phyloP scores from a whole-genome alignment of 257 asterid genomes.

The Fraxinus quadrangulata region DNA sequence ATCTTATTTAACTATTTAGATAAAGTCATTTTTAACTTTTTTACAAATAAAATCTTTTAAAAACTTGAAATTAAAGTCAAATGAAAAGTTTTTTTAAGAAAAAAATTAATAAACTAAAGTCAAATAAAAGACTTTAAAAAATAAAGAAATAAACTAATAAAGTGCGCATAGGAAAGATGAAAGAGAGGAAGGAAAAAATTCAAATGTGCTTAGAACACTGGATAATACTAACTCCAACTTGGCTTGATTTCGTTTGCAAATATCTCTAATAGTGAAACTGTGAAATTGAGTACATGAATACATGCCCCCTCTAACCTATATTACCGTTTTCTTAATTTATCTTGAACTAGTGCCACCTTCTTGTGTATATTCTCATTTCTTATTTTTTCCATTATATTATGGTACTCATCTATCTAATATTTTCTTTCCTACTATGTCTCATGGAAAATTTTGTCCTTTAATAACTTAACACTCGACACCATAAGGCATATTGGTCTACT shows the following conservation, averaged over 20 bases:
- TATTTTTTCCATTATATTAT: neutral
- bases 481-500: neutral
- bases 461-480: neutral
- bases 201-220: too few relatives aligned
- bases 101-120: too few relatives aligned
- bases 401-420: neutral
- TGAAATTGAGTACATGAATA: neutral
- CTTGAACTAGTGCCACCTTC: neutral
- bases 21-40: too few relatives aligned
- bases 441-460: neutral
- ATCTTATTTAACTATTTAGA: too few relatives aligned
- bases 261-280: neutral
- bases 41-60: too few relatives aligned
- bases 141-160: too few relatives aligned
- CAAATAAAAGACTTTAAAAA: too few relatives aligned
- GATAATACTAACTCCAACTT: neutral
- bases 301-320: neutral
- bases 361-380: neutral
- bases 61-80: too few relatives aligned
- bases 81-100: too few relatives aligned
- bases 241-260: neutral
- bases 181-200: too few relatives aligned
- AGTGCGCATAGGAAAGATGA: too few relatives aligned
- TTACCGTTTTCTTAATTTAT: neutral
- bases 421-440: neutral